Conservation (phyloP, 208 protist genomes). For the Trypanosoma cruzi region DNA sequence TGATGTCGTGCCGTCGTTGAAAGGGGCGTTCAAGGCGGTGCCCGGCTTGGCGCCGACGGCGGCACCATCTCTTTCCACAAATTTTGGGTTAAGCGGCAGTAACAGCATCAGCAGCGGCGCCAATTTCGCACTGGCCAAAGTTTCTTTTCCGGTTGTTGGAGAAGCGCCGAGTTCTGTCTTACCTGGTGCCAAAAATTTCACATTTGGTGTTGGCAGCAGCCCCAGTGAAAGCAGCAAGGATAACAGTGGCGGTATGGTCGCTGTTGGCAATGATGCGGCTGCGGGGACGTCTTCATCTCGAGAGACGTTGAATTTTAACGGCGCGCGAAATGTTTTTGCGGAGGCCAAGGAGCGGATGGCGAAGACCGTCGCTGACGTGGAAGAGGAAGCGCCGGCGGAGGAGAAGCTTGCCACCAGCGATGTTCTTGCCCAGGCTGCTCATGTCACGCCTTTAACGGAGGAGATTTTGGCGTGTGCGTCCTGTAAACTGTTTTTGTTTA, state of each 20-base stretch:
- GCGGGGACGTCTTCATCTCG: conserved; percentile 20
- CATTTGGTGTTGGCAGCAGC: conserved; percentile 1
- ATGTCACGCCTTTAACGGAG: conserved; percentile 23
- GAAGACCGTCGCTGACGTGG: conserved; percentile 17
- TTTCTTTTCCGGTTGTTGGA: conserved; percentile 2
- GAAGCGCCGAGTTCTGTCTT: background rate
- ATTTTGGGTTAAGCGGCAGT: conserved; percentile 4
- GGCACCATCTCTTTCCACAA: conserved; percentile 13
- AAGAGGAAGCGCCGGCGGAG: background rate
- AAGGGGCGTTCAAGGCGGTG: conserved; percentile 21
- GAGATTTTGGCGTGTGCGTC: conserved; percentile 55
- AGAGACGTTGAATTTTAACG: conserved; percentile 59
- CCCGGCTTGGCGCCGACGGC: conserved; percentile 2
- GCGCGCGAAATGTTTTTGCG: conserved; percentile 67
- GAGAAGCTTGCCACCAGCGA: conserved; percentile 6
- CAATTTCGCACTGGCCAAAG: background rate
- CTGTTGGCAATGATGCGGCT: background rate
- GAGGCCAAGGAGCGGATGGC: conserved; percentile 67
- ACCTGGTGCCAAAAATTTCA: background rate
- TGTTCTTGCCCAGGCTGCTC: conserved; percentile 26
- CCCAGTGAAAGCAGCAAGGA: conserved; percentile 1
- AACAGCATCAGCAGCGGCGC: background rate
- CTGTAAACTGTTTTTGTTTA: conserved; percentile 70
- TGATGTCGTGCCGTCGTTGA: conserved; percentile 13
- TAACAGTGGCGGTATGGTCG: background rate